Conservation (phyloP, 768 basidiomycete genomes). For the Lactifluus pinguis region DNA sequence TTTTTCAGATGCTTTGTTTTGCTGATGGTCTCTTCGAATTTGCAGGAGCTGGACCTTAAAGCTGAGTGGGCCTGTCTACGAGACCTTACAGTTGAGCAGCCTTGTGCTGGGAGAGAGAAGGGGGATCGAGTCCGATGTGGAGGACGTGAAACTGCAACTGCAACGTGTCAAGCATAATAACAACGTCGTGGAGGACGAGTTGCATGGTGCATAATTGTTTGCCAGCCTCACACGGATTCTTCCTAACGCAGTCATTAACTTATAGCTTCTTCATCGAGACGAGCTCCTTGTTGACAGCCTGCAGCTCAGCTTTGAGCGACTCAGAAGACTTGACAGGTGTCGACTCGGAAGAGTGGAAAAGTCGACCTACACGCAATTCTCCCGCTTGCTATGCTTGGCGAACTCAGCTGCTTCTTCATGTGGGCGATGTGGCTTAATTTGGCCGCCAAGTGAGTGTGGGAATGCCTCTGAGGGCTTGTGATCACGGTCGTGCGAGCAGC, state of each 20-base stretch:
- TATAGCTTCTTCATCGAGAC: no score
- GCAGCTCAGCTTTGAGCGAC: no score
- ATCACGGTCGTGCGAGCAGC: no score
- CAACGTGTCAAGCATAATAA: constrained; percentile 66
- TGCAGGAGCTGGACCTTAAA: constrained; percentile 66
- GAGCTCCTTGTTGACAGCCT: no score
- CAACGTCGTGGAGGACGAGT: constrained; percentile 60
- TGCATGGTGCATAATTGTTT: constrained; percentile 48
- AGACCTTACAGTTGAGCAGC: constrained; percentile 54
- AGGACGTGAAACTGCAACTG: constrained; percentile 61
- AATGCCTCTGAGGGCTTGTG: no score
- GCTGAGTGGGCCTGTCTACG: constrained; percentile 60
- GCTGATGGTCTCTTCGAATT: not conserved
- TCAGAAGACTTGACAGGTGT: no score
- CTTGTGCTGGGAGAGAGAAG: constrained; percentile 54
- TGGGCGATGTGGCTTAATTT: no score
- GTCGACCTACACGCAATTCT: no score
- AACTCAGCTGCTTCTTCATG: no score
- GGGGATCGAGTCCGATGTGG: constrained; percentile 72
- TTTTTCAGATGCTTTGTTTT: not conserved
- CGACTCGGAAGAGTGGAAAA: no score
- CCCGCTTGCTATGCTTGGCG: no score
- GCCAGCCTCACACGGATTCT: not conserved
- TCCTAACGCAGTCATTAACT: not conserved
- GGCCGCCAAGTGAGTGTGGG: no score